These are phyloP conservation scores for Septoria linicola DNA, from an alignment of 2,329 filamentous ascomycete genomes.

Conservation along the genomic window DNA sequence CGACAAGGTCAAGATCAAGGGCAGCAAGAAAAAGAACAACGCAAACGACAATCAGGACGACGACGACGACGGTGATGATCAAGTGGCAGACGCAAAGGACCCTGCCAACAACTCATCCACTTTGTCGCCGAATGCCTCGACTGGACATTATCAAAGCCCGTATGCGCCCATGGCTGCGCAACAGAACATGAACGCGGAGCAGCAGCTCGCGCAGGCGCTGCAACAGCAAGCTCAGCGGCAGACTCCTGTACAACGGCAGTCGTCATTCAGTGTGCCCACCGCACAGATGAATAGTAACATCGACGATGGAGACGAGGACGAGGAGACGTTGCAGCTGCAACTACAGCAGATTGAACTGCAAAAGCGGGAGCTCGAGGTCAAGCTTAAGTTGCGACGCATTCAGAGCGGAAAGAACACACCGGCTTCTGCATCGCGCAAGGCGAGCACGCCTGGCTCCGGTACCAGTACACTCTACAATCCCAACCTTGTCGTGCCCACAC, in stretches of 20 bases:
- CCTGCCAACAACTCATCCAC: slow-evolving; percentile 11
- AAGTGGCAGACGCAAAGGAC: slow-evolving; percentile 2
- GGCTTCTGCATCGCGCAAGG: slow-evolving; percentile 19
- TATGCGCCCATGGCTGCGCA: slow-evolving; percentile 36
- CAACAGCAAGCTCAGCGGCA: slow-evolving; percentile 25
- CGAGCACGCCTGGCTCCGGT: slow-evolving; percentile 21
- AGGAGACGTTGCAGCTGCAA: slow-evolving; percentile 39
- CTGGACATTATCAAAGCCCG: slow-evolving; percentile 36
- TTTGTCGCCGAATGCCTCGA: slow-evolving; percentile 8
- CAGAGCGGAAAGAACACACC: slow-evolving; percentile 33
- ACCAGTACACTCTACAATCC: slow-evolving; percentile 30
- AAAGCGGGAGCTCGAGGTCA: slow-evolving; percentile 40
- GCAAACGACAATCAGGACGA: slow-evolving; percentile 24
- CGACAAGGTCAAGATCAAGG: slow-evolving; percentile 32
- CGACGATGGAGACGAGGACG: slow-evolving; percentile 35
- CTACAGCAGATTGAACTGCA: slow-evolving; percentile 40
- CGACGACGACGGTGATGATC: slow-evolving; percentile 6
- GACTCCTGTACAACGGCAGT: slow-evolving; percentile 22
- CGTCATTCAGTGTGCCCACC: slow-evolving; percentile 19
- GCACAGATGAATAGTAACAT: slow-evolving; percentile 22
- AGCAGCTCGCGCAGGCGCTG: slow-evolving; percentile 32
- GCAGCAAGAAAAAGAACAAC: slow-evolving; percentile 26
- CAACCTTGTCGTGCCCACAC: slow-evolving; percentile 26
- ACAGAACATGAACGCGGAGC: slow-evolving; percentile 29
- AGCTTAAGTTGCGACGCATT: slow-evolving; percentile 38